Evolutionary conservation across 495 filamentous ascomycete genomes (phyloP).

Genomic region (Diplogelasinospora grovesii): DNA sequence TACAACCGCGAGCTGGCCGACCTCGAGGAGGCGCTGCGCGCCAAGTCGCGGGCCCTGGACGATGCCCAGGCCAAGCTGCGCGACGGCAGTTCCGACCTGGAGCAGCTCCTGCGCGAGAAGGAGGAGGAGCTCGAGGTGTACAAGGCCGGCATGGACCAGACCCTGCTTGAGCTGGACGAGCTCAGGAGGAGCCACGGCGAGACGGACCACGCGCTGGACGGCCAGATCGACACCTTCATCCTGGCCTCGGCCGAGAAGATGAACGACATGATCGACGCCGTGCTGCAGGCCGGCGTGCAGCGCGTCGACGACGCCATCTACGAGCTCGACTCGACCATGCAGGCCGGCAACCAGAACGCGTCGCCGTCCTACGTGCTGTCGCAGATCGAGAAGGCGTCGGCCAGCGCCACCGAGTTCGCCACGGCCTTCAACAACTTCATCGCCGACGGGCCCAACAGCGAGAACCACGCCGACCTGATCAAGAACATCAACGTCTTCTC

Average conservation of each 20-base stretch:
- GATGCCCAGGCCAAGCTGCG: conserved; percentile 68
- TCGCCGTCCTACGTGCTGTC: conserved; percentile 93
- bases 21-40: conserved; percentile 84
- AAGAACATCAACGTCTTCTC: conserved; percentile 86
- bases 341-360: conserved; percentile 96
- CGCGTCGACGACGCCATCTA: conserved; percentile 95
- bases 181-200: conserved; percentile 62
- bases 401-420: conserved; percentile 90
- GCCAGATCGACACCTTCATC: conserved; percentile 82
- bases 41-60: conserved; percentile 83
- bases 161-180: conserved; percentile 83
- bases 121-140: conserved; percentile 97
- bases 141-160: conserved; percentile 95
- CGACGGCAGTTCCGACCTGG: conserved; percentile 79
- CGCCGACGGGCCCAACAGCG: conserved; percentile 90
- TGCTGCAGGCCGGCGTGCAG: conserved; percentile 86
- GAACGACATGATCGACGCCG: conserved; percentile 96
- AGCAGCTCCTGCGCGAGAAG: conserved; percentile 77
- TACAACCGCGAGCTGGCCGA: conserved; percentile 97
- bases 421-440: conserved; percentile 98
- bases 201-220: conserved; percentile 75
- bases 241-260: conserved; percentile 83
- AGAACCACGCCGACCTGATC: conserved; percentile 85
- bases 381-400: conserved; percentile 94
- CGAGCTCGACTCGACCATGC: conserved; percentile 94